These are phyloP conservation scores for Cicer bijugum DNA, from an alignment of 306 rosid genomes.

Conservation along the genomic window DNA sequence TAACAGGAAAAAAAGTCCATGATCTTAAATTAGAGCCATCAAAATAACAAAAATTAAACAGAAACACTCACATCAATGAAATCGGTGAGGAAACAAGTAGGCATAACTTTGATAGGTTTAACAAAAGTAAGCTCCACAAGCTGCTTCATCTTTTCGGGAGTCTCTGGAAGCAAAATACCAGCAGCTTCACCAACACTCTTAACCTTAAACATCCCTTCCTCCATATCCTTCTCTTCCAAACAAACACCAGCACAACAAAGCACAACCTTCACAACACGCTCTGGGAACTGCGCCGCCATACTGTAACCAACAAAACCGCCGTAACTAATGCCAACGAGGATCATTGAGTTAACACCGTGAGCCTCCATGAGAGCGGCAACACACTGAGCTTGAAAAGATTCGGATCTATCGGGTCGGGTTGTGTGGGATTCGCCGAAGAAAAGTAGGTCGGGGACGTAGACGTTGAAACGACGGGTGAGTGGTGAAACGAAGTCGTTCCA, in stretches of 20 bases:
- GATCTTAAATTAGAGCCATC: not conserved
- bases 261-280: slow-evolving; percentile 67
- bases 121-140: slow-evolving; percentile 61
- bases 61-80: slow-evolving; percentile 62
- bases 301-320: slow-evolving; percentile 91
- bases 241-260: slow-evolving; percentile 83
- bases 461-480: slow-evolving; percentile 68
- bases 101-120: slow-evolving; percentile 57
- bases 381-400: slow-evolving; percentile 76
- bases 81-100: slow-evolving; percentile 71
- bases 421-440: slow-evolving; percentile 86
- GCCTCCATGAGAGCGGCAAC: slow-evolving; percentile 63
- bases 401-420: slow-evolving; percentile 65
- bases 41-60: not conserved
- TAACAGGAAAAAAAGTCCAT: not conserved
- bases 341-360: slow-evolving; percentile 52
- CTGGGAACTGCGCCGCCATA: slow-evolving; percentile 76
- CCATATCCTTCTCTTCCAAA: slow-evolving; percentile 80
- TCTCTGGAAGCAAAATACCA: slow-evolving; percentile 65
- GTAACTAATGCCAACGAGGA: slow-evolving; percentile 73
- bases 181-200: slow-evolving; percentile 73
- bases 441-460: slow-evolving; percentile 84
- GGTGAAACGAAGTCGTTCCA: slow-evolving; percentile 70
- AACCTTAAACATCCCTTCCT: slow-evolving; percentile 68
- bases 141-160: slow-evolving; percentile 61